Evolutionary conservation across 176 grass and related monocot genomes (phyloP).

Genomic region (Sorghum bicolor): Sorghum_bicolor_NCBIv3 NC_012874.2:62348001-62348500

Average conservation of each 20-base stretch:
- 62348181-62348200: too few relatives aligned
- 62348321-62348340: conserved; percentile 4
- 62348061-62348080: too few relatives aligned
- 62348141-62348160: too few relatives aligned
- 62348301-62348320: conserved; percentile 29
- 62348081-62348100: too few relatives aligned
- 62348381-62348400: background rate
- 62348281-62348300: conserved; percentile 83
- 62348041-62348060: too few relatives aligned
- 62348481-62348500: conserved; percentile 98
- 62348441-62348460: background rate
- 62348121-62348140: too few relatives aligned
- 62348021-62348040: too few relatives aligned
- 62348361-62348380: background rate
- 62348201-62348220: too few relatives aligned
- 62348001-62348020: too few relatives aligned
- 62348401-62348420: background rate
- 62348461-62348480: conserved; percentile 50
- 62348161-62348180: too few relatives aligned
- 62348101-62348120: too few relatives aligned
- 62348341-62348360: background rate
- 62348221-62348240: conserved; percentile 50
- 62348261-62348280: conserved; percentile 97
- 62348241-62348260: too few relatives aligned
- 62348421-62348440: background rate